A percentile compares a stretch with the other conserved stretches of the same genome.
Evolutionary conservation across 176 grass and related monocot genomes (phyloP).

Genomic region (Avena sativa): DNA sequence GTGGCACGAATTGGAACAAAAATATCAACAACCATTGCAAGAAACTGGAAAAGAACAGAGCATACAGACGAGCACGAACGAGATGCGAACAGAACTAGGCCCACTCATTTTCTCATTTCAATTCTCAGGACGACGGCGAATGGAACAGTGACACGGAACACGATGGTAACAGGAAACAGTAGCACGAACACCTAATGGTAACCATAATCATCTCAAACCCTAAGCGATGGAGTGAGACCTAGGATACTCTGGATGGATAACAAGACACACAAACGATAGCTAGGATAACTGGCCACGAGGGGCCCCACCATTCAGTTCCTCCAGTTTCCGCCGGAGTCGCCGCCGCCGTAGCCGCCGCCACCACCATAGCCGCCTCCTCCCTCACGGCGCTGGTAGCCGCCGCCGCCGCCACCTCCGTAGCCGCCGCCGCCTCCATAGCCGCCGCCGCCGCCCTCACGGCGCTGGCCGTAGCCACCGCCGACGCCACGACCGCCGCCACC

Average conservation of each 20-base stretch:
- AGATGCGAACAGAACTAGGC: conserved; percentile 48
- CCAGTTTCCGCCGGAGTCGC: conserved; percentile 59
- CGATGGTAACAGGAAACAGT: background rate
- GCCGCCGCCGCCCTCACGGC: conserved; percentile 36
- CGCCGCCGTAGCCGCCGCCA: background rate
- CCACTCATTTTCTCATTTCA: background rate
- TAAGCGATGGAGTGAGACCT: conserved; percentile 1
- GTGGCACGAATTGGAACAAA: no score
- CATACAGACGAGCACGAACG: background rate
- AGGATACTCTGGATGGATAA: conserved; percentile 16
- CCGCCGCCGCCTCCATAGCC: conserved; percentile 18
- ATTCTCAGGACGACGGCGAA: background rate
- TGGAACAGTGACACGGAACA: background rate
- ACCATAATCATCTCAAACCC: conserved; percentile 15
- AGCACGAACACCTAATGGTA: conserved; percentile 39
- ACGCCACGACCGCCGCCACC: conserved; percentile 34
- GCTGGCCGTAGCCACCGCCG: conserved; percentile 32
- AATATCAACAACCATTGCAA: no score
- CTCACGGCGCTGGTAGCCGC: background rate
- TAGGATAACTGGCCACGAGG: conserved; percentile 45
- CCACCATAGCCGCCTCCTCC: background rate
- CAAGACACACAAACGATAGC: conserved; percentile 27
- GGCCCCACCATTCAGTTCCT: conserved; percentile 62
- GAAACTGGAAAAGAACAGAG: background rate
- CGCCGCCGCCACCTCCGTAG: background rate